These are phyloP conservation scores for Hymenoscyphus albidus DNA, from an alignment of 2,329 filamentous ascomycete species.

Conservation along the genomic window DNA sequence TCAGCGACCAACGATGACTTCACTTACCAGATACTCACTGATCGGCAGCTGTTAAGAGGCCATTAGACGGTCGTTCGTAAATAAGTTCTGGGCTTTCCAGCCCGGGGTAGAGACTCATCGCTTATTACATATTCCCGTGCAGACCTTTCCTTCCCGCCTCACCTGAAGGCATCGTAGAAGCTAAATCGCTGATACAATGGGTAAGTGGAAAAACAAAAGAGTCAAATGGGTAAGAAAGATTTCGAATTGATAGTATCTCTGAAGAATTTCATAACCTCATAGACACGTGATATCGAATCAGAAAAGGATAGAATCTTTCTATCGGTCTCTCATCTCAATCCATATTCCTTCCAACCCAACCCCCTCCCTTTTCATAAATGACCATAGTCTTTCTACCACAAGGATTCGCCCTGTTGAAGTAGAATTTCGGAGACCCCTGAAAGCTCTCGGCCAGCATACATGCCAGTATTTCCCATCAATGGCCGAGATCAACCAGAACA, in stretches of 20 bases:
- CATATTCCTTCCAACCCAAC: neutral
- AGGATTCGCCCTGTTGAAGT: neutral
- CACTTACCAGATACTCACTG: too few species aligned
- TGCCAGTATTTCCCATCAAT: neutral
- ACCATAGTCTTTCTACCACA: neutral
- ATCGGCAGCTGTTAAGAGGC: too few species aligned
- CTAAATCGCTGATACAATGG: too few species aligned
- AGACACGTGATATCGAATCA: slow-evolving; percentile 3
- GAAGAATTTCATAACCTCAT: slow-evolving; percentile 16
- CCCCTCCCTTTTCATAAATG: neutral
- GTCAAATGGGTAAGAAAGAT: neutral
- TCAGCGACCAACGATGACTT: too few species aligned
- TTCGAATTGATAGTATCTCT: slow-evolving; percentile 12
- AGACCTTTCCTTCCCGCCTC: too few species aligned
- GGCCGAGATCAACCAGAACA: neutral
- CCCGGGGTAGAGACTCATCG: too few species aligned
- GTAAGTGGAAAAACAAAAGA: too few species aligned
- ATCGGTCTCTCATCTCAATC: neutral
- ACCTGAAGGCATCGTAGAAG: too few species aligned
- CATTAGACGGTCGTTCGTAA: too few species aligned
- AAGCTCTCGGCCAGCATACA: slow-evolving; percentile 4
- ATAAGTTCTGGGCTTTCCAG: too few species aligned
- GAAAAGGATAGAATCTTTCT: slow-evolving; percentile 1
- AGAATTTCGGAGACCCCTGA: neutral
- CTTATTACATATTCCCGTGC: too few species aligned